Evolutionary conservation across 345 rosid genomes (phyloP), one percentile per base, ranked within the genome.

Genomic region (Psidium friedrichsthalianum): DNA sequence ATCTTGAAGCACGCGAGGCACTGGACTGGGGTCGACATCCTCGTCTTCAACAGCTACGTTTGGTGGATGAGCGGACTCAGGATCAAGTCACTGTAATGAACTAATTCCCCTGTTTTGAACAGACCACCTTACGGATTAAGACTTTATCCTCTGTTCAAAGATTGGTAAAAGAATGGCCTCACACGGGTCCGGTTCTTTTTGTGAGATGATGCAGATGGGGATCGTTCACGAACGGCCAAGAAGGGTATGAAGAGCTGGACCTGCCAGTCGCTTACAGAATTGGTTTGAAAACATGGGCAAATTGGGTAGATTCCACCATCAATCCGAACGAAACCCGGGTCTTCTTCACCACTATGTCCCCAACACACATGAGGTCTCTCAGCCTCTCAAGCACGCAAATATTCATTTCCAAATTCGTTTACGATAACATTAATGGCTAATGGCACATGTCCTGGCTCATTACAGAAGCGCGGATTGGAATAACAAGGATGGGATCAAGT

Each of bases 31-130:
- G 98, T 93, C 0, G 99, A 97, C 89, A 91, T 95, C 82, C 87
- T 97, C 11, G 94, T 93, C 12, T 97, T 97, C 87, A 97, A 97
- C 91, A 94, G 95, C 24, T 97, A 97, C 52, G 95, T 97, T 51
- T 97, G 99, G 99, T 97, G 99, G 99, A 97, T 95, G 98, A 95
- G 89, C 87, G 96, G 96, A 29, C 85, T 89, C 54, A 85, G 84
- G 42, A 91, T 94, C 89, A 97, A 94, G 85, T 86, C 98, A 36
- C 88, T 97, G 95, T 97, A 87, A 93, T 91, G 86, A 36, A 74
- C 18, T 49, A 55, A 8, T 32, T n/a, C 8, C 52, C 11, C 32
- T 32, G 5, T 51, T 32, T 40, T 84, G 42, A 12, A 20, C 51
- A 3, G 83, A 27, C 52, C 42, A 49, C 56, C 8, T 10, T 36